phyloP scores from a whole-genome alignment of 2,329 filamentous ascomycete species.

The Meredithiella fracta region DNA sequence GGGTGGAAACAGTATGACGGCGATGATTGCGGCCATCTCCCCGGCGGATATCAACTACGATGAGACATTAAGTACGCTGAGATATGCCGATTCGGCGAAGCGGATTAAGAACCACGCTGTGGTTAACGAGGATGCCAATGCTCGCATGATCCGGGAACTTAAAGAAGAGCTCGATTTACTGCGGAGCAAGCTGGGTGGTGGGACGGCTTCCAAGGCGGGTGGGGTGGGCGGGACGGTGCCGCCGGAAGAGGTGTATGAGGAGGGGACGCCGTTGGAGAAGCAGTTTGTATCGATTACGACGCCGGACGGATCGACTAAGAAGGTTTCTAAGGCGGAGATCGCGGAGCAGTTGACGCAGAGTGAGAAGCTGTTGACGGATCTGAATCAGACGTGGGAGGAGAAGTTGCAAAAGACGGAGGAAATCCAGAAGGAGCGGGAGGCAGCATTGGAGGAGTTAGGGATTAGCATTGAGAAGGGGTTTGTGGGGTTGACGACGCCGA shows the following conservation, averaged over 20 bases:
- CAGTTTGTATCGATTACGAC: constrained; percentile 92
- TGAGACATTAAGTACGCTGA: constrained; percentile 84
- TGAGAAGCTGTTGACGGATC: constrained; percentile 85
- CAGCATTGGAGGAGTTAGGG: constrained; percentile 85
- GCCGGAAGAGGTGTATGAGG: constrained; percentile 71
- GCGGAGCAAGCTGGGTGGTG: constrained; percentile 60
- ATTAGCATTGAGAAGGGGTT: constrained; percentile 99
- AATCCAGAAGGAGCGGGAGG: constrained; percentile 93
- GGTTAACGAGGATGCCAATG: constrained; percentile 96
- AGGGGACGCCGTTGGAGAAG: constrained; percentile 81
- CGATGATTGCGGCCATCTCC: constrained; percentile 98
- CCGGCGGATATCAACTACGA: constrained; percentile 98
- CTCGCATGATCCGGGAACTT: constrained; percentile 93
- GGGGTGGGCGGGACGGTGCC: constrained; percentile 35
- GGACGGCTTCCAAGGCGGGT: constrained; percentile 25
- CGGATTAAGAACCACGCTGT: constrained; percentile 99
- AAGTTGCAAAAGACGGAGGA: constrained; percentile 88
- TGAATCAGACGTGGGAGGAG: constrained; percentile 98
- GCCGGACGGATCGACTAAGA: constrained; percentile 72
- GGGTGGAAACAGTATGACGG: constrained; percentile 97
- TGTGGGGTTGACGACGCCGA: constrained; percentile 83
- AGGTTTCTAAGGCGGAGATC: constrained; percentile 96
- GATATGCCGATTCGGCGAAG: constrained; percentile 95
- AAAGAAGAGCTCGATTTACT: constrained; percentile 86
- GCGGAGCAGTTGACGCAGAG: constrained; percentile 90